Conservation (phyloP, 352 stramenopile genomes). For the Phytophthora aleatoria region DNA sequence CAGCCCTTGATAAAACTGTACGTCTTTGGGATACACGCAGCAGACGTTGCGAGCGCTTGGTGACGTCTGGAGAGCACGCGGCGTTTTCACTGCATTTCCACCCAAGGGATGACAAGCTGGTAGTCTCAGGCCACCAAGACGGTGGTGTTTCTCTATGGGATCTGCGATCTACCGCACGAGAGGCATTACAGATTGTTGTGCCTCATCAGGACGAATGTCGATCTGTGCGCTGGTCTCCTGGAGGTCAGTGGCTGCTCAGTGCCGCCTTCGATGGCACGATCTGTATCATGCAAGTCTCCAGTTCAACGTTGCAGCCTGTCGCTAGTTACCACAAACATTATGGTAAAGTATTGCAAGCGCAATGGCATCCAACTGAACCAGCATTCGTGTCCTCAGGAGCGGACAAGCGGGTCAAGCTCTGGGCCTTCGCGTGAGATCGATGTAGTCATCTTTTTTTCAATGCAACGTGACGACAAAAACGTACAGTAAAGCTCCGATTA, state of each 20-base stretch:
- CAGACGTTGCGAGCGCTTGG: slow-evolving; percentile 52
- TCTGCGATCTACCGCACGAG: slow-evolving; percentile 37
- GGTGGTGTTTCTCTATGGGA: slow-evolving; percentile 71
- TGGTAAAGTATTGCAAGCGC: slow-evolving; percentile 69
- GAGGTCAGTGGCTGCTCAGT: slow-evolving; percentile 63
- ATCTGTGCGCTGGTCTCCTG: slow-evolving; percentile 60
- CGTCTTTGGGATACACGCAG: slow-evolving; percentile 74
- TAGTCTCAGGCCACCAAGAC: slow-evolving; percentile 67
- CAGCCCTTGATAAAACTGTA: slow-evolving; percentile 63
- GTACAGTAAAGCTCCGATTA: slow-evolving; percentile 14
- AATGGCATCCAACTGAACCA: slow-evolving; percentile 64
- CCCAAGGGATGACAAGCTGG: slow-evolving; percentile 30
- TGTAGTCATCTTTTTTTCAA: slow-evolving; percentile 19
- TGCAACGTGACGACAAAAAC: slow-evolving; percentile 20
- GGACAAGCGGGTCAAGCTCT: slow-evolving; percentile 75
- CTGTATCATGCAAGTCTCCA: slow-evolving; percentile 37
- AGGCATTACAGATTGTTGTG: slow-evolving; percentile 35
- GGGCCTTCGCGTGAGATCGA: slow-evolving; percentile 44
- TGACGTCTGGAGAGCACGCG: slow-evolving; percentile 39
- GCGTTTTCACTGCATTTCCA: slow-evolving; percentile 58
- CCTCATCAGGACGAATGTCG: slow-evolving; percentile 66
- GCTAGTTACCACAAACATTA: slow-evolving; percentile 62
- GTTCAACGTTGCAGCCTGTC: slow-evolving; percentile 39
- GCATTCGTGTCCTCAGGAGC: slow-evolving; percentile 65
- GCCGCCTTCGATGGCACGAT: slow-evolving; percentile 68